Evolutionary conservation across 2,329 filamentous ascomycete genomes (phyloP).

Genomic region (Delphinella strobiligena): DNA sequence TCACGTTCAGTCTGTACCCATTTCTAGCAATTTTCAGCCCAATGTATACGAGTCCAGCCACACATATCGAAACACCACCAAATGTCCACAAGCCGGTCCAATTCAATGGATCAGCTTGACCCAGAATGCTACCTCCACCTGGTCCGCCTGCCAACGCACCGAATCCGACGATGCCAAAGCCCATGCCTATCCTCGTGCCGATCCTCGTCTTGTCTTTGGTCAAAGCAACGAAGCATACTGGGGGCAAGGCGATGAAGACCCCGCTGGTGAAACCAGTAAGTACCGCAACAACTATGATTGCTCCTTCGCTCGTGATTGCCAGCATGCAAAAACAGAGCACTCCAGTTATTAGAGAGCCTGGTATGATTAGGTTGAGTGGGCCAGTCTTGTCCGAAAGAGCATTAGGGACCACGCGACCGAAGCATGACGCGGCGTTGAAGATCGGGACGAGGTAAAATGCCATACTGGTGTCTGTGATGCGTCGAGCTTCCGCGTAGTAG

Average conservation of each 20-base stretch:
- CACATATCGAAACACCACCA: constrained; percentile 16
- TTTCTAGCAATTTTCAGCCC: background rate
- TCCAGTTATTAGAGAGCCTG: constrained; percentile 23
- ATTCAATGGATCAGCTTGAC: constrained; percentile 11
- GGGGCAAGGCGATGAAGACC: constrained; percentile 30
- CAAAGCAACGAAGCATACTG: constrained; percentile 27
- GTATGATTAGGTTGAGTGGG: constrained; percentile 24
- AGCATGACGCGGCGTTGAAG: constrained; percentile 28
- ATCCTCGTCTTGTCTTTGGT: constrained; percentile 30
- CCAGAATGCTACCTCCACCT: constrained; percentile 22
- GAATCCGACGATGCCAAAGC: constrained; percentile 21
- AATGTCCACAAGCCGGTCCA: constrained; percentile 25
- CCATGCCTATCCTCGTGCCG: constrained; percentile 32
- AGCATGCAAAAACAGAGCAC: constrained; percentile 29
- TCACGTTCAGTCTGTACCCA: background rate
- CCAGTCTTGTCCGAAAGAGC: constrained; percentile 27
- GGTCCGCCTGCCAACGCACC: constrained; percentile 25
- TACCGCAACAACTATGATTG: constrained; percentile 24
- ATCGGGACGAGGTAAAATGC: constrained; percentile 32
- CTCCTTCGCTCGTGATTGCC: constrained; percentile 21
- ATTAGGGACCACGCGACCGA: constrained; percentile 30
- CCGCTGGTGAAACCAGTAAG: constrained; percentile 33
- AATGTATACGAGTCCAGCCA: background rate
- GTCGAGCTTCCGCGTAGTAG: constrained; percentile 22
- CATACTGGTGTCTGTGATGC: constrained; percentile 21